Evolutionary conservation across 768 basidiomycete genomes (phyloP).

Genomic region (Mycena capillaripes): DNA sequence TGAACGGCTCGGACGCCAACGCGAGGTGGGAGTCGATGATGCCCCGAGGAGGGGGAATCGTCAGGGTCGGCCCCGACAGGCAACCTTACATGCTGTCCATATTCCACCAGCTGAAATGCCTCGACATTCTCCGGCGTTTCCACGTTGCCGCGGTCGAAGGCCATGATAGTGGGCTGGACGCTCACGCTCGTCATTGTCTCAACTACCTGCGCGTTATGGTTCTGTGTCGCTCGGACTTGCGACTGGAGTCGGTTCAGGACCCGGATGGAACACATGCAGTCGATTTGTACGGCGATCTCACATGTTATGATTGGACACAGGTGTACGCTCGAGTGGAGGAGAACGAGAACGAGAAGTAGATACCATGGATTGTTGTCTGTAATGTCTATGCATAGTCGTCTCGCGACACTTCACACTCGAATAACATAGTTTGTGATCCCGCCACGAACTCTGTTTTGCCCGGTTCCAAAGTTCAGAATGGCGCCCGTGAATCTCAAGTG

Average conservation of each 20-base stretch:
- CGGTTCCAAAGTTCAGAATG: no score
- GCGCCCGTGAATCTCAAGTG: no score
- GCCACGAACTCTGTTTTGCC: no score
- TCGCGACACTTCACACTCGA: no score
- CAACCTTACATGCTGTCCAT: constrained; percentile 49
- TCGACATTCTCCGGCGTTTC: constrained; percentile 44
- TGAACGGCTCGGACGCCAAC: constrained; percentile 29
- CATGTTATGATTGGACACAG: constrained; percentile 37
- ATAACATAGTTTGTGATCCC: no score
- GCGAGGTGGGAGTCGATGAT: constrained; percentile 39
- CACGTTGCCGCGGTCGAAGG: constrained; percentile 15
- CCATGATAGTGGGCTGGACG: not conserved
- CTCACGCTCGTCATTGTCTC: constrained; percentile 34
- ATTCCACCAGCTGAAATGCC: constrained; percentile 54
- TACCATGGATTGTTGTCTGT: not conserved
- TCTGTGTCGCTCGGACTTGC: constrained; percentile 32
- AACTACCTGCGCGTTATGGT: constrained; percentile 40
- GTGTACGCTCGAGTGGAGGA: constrained; percentile 27
- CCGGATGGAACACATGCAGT: constrained; percentile 13
- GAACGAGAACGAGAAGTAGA: not conserved
- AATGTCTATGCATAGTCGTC: not conserved
- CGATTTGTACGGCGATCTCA: constrained; percentile 16
- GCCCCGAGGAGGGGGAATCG: constrained; percentile 37
- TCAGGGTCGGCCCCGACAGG: constrained; percentile 39
- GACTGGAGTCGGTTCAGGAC: constrained; percentile 31